Base-by-base conservation (phyloP, 225 moss, liverwort and hornwort genomes). In the Anthoceros angustus region DNA sequence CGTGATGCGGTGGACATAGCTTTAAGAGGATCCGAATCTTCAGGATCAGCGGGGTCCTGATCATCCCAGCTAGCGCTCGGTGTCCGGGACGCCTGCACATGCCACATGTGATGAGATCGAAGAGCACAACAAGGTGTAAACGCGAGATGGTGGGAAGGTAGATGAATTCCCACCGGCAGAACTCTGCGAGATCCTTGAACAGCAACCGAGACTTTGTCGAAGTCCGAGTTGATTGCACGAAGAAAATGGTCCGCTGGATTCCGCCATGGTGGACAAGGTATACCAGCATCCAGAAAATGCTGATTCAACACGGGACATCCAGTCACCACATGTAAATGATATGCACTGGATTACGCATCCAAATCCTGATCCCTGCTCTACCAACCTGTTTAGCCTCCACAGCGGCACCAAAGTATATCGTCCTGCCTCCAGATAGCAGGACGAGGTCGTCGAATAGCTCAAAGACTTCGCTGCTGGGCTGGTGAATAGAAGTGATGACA, bases 181-280 rank as follows among this genome's bases (percentile, higher is more conserved):
- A 84, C 72, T 71, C 77, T 87, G 72, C 83, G 86, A 5, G 93
- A 93, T 8, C 90, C 87, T 72, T 80, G 83, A 66, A 94, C 79
- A 25, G 84, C 77, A n/a, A 66, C 70, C 64, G 87, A 90, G 60
- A 94, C 93, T 26, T 84, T 71, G 70, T 94, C 93, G 39, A 94
- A 94, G 73, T 94, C 93, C 6, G 86, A 68, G 66, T 94, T 94
- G 60, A 94, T 84, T 0, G 93, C 84, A 10, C 90, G 86, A 12
- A 94, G 90, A 65, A 87, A 94, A 68, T 94, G 93, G 46, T 94
- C 93, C 0, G 90, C 87, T 0, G 93, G 90, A 64, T 94, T 94
- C 20, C 93, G 78, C 32, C 90, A 78, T 0, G 79, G 79, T 10
- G 93, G 93, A 66, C 93, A 94, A 0, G 93, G 86, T 66, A 94